Conservation (phyloP, 441 rosid species). For the Gossypium laxum region DNA sequence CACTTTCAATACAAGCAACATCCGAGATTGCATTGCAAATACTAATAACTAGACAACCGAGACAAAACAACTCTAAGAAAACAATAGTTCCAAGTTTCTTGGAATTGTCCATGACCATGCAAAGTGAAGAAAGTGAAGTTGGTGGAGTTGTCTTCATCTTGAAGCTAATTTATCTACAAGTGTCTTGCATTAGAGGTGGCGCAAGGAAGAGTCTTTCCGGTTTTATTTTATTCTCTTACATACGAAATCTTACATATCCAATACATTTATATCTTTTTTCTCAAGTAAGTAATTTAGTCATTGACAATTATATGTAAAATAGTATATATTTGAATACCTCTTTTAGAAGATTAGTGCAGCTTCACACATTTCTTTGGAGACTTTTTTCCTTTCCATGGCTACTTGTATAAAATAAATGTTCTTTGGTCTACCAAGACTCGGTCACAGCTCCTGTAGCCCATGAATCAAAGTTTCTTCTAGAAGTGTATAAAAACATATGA, state of each 20-base stretch:
- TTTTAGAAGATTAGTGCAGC: background rate
- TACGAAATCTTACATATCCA: background rate
- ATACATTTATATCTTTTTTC: background rate
- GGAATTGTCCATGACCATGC: background rate
- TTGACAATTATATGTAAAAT: background rate
- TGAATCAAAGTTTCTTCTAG: background rate
- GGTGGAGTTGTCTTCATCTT: background rate
- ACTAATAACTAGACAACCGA: background rate
- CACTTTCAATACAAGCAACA: slow-evolving; percentile 10
- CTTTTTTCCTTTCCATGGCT: background rate
- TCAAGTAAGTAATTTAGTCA: background rate
- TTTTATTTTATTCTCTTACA: background rate
- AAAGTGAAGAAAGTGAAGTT: slow-evolving; percentile 2
- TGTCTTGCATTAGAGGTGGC: background rate
- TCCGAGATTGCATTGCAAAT: background rate
- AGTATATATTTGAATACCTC: background rate
- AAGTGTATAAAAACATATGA: too few species aligned
- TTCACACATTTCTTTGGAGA: background rate
- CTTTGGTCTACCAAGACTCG: background rate
- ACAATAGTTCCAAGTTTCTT: background rate
- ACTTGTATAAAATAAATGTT: background rate
- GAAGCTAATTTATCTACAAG: background rate
- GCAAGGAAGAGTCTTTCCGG: background rate
- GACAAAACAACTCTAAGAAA: background rate
- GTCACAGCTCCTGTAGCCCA: background rate